phyloP scores from a whole-genome alignment of 225 moss, liverwort and hornwort genomes.

The Neckera pumila region DNA sequence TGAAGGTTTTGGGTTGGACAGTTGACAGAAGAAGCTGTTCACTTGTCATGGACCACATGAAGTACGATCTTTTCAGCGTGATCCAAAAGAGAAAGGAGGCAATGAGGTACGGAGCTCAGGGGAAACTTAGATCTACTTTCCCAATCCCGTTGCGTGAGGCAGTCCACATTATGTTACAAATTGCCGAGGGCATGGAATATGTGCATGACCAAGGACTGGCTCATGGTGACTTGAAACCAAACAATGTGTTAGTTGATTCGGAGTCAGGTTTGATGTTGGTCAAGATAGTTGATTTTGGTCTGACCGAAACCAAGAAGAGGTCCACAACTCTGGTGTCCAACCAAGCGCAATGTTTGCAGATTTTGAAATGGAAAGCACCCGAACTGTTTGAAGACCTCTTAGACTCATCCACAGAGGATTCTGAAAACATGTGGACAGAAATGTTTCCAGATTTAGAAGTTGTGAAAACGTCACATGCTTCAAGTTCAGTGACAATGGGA shows the following conservation, averaged over 20 bases:
- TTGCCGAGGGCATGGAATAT: constrained; percentile 1
- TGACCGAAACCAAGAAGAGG: not conserved
- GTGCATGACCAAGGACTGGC: not conserved
- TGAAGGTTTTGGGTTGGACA: not conserved
- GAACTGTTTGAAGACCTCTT: not conserved
- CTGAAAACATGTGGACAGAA: not conserved
- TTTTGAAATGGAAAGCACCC: constrained; percentile 13
- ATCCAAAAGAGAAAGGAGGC: not conserved
- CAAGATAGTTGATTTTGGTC: not conserved
- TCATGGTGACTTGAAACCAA: constrained; percentile 8
- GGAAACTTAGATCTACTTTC: not conserved
- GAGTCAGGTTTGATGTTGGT: not conserved
- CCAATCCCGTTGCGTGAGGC: not conserved
- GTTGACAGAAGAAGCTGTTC: not conserved
- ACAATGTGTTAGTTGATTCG: not conserved
- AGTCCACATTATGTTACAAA: not conserved
- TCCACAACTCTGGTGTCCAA: not conserved
- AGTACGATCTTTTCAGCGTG: not conserved
- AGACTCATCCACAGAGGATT: not conserved
- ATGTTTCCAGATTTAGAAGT: not conserved
- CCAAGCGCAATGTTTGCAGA: not conserved
- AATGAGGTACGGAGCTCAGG: not conserved
- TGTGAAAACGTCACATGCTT: not conserved
- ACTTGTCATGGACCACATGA: not conserved
- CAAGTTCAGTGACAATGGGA: not conserved